Evolutionary conservation across 75 land plant species (phyloP).

Genomic region (Pseudotsuga menziesii): DNA sequence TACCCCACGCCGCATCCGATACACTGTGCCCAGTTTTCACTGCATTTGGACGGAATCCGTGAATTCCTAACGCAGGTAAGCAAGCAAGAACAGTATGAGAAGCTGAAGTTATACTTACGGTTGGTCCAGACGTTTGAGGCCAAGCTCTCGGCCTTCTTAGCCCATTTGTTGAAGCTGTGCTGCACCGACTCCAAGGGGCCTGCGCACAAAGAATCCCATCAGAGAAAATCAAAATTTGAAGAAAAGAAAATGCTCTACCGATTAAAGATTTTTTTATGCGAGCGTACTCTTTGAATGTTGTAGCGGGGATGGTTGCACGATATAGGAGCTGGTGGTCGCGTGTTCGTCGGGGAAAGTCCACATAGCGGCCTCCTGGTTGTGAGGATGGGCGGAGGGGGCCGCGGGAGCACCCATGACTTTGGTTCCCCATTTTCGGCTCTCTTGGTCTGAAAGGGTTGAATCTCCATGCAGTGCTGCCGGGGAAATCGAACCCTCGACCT

Average conservation of each 20-base stretch:
- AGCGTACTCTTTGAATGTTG: too few species aligned
- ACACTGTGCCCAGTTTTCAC: slow-evolving; percentile 56
- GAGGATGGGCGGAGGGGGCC: slow-evolving; percentile 46
- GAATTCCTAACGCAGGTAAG: neutral
- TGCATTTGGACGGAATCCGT: slow-evolving; percentile 12
- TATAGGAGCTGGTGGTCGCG: slow-evolving; percentile 6
- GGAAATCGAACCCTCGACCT: neutral
- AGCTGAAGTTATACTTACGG: neutral
- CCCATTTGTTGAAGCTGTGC: slow-evolving; percentile 42
- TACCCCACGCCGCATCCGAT: slow-evolving; percentile 64
- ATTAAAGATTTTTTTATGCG: too few species aligned
- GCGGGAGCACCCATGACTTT: slow-evolving; percentile 47
- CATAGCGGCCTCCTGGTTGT: slow-evolving; percentile 47
- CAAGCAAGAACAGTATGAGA: neutral
- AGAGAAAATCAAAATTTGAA: too few species aligned
- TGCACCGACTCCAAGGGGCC: slow-evolving; percentile 32
- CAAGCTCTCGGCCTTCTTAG: slow-evolving; percentile 34
- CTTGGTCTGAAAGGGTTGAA: too few species aligned
- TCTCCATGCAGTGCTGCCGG: too few species aligned
- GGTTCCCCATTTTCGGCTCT: slow-evolving; percentile 34
- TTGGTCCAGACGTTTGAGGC: slow-evolving; percentile 29
- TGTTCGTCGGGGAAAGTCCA: slow-evolving; percentile 11
- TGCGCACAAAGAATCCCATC: neutral
- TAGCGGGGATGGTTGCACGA: too few species aligned
- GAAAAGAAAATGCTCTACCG: too few species aligned